phyloP scores from a whole-genome alignment of 352 stramenopile species.

The Paralagenidium karlingii region DNA sequence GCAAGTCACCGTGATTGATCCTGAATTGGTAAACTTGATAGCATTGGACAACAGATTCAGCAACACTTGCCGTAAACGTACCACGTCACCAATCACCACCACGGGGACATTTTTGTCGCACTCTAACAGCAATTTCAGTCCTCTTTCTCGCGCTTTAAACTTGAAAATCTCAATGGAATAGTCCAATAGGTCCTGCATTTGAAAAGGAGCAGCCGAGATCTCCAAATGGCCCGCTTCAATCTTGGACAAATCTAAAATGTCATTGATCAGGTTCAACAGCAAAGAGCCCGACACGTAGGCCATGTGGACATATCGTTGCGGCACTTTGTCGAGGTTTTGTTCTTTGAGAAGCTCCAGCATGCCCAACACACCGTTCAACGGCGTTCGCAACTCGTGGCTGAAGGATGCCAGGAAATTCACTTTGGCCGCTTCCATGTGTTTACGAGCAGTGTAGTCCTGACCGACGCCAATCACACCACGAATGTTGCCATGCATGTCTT shows the following conservation, averaged over 20 bases:
- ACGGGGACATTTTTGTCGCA: constrained; percentile 46
- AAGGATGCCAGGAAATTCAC: constrained; percentile 82
- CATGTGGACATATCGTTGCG: constrained; percentile 74
- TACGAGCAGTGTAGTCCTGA: constrained; percentile 86
- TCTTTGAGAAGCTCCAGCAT: constrained; percentile 78
- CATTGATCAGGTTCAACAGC: constrained; percentile 87
- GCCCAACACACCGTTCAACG: constrained; percentile 67
- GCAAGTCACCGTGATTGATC: constrained; percentile 68
- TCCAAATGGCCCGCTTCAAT: constrained; percentile 87
- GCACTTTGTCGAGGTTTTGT: constrained; percentile 45
- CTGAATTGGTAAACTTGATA: constrained; percentile 80
- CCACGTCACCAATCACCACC: constrained; percentile 64
- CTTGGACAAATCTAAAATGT: constrained; percentile 88
- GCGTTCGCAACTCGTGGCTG: constrained; percentile 72
- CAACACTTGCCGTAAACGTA: constrained; percentile 64
- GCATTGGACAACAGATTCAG: constrained; percentile 79
- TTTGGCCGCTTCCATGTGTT: constrained; percentile 78
- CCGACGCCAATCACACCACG: constrained; percentile 87
- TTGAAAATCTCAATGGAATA: constrained; percentile 87
- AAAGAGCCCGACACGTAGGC: constrained; percentile 74
- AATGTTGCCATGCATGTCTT: constrained; percentile 87
- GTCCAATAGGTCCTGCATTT: constrained; percentile 70
- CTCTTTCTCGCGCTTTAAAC: constrained; percentile 74
- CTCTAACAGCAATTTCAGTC: constrained; percentile 75
- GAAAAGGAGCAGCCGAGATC: constrained; percentile 75